These are phyloP conservation scores for Coemansia sp. DNA, from an alignment of 192 early-diverging fungal species.

Conservation along the genomic window DNA sequence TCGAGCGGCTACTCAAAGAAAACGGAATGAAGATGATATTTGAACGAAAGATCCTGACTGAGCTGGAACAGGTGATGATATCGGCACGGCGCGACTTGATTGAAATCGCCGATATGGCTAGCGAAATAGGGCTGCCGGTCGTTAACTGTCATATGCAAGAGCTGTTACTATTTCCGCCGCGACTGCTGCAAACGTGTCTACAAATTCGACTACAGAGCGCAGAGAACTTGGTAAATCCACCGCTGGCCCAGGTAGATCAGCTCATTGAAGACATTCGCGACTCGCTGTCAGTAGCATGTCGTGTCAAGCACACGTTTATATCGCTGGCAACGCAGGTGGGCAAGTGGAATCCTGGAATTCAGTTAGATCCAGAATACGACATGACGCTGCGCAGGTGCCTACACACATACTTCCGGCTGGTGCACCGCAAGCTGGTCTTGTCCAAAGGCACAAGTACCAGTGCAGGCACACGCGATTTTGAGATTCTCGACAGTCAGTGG, in stretches of 20 bases:
- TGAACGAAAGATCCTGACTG: conserved; percentile 64
- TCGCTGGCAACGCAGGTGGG: conserved; percentile 60
- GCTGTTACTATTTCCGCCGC: conserved; percentile 74
- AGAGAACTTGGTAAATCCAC: conserved; percentile 39
- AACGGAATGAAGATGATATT: conserved; percentile 77
- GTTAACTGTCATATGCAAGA: conserved; percentile 66
- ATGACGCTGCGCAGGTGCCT: conserved; percentile 68
- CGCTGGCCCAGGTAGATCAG: conserved; percentile 64
- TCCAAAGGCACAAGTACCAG: conserved; percentile 60
- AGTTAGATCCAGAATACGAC: conserved; percentile 70
- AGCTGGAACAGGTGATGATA: conserved; percentile 60
- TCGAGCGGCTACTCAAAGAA: conserved; percentile 84
- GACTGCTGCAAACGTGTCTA: conserved; percentile 79
- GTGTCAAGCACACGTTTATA: conserved; percentile 70
- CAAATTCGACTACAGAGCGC: conserved; percentile 71
- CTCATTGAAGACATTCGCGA: conserved; percentile 78
- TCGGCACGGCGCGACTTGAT: conserved; percentile 72
- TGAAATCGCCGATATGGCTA: conserved; percentile 62
- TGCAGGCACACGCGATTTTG: conserved; percentile 68
- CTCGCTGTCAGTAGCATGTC: conserved; percentile 66
- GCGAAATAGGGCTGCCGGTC: conserved; percentile 71
- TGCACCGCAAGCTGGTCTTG: conserved; percentile 69
- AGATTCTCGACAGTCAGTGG: conserved; percentile 82
- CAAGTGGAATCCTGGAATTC: conserved; percentile 69
- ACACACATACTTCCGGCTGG: conserved; percentile 73